phyloP scores from a whole-genome alignment of 2,329 filamentous ascomycete genomes.

The Penicillium rolfsii region DNA sequence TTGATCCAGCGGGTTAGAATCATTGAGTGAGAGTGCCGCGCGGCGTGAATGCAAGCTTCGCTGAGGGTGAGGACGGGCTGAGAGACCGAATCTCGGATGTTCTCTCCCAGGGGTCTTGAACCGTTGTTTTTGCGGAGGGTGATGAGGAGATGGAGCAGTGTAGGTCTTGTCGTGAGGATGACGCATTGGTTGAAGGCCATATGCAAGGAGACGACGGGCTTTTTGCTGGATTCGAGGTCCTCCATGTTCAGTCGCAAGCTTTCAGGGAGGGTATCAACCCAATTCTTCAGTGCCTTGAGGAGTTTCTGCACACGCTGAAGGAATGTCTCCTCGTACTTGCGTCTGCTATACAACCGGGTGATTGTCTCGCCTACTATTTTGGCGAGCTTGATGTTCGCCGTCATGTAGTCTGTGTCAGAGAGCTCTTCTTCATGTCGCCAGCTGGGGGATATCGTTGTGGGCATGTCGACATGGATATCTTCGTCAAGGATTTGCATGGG shows the following conservation, averaged over 20 bases:
- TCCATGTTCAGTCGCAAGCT: slow-evolving; percentile 39
- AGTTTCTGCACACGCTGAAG: slow-evolving; percentile 47
- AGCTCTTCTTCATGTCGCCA: slow-evolving; percentile 43
- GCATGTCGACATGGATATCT: slow-evolving; percentile 50
- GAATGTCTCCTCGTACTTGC: slow-evolving; percentile 43
- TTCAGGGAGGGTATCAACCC: slow-evolving; percentile 44
- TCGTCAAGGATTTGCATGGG: slow-evolving; percentile 55
- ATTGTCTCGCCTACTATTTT: slow-evolving; percentile 44
- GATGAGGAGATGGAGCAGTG: slow-evolving; percentile 45
- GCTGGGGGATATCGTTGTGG: slow-evolving; percentile 36
- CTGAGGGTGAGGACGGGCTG: slow-evolving; percentile 42
- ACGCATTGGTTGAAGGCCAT: slow-evolving; percentile 48
- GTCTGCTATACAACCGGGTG: slow-evolving; percentile 40
- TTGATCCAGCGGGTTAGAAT: slow-evolving; percentile 45
- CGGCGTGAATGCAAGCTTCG: slow-evolving; percentile 46
- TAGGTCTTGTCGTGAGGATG: slow-evolving; percentile 45
- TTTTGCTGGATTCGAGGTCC: slow-evolving; percentile 38
- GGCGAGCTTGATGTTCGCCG: slow-evolving; percentile 44
- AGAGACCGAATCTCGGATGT: slow-evolving; percentile 34
- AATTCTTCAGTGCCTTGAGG: slow-evolving; percentile 43
- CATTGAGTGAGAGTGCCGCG: slow-evolving; percentile 42
- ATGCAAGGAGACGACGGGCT: slow-evolving; percentile 40
- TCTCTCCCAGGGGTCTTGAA: slow-evolving; percentile 8
- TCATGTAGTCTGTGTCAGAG: slow-evolving; percentile 42
- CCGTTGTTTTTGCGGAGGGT: slow-evolving; percentile 33